Evolutionary conservation across 2,329 filamentous ascomycete species (phyloP).

Genomic region (Fusarium buharicum): DNA sequence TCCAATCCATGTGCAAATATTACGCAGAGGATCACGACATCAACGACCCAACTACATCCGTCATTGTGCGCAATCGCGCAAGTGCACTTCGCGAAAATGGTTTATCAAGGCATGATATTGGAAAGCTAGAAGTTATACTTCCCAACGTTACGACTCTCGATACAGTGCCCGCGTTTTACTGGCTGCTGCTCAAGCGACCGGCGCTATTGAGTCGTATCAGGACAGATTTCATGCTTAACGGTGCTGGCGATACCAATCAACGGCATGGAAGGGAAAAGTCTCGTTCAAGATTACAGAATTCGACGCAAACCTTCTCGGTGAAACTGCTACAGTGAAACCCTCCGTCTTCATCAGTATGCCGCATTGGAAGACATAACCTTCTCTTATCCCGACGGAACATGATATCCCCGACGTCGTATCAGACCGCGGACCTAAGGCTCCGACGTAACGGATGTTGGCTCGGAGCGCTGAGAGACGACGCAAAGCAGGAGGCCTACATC

Average conservation of each 20-base stretch:
- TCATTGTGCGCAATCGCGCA: slow-evolving; percentile 47
- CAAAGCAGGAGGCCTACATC: slow-evolving; percentile 46
- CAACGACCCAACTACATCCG: slow-evolving; percentile 41
- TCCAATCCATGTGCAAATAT: slow-evolving; percentile 48
- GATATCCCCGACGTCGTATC: too few relatives aligned
- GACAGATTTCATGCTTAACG: slow-evolving; percentile 34
- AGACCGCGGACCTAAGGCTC: slow-evolving; percentile 46
- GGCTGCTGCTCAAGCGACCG: slow-evolving; percentile 47
- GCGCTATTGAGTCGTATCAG: slow-evolving; percentile 36
- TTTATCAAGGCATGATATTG: slow-evolving; percentile 45
- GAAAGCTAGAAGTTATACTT: slow-evolving; percentile 47
- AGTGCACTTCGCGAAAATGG: slow-evolving; percentile 44
- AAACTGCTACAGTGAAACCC: slow-evolving; percentile 57
- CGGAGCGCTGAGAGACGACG: slow-evolving; percentile 38
- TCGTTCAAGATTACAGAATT: slow-evolving; percentile 53
- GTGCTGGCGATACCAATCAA: background rate
- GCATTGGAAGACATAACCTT: slow-evolving; percentile 56
- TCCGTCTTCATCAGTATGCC: slow-evolving; percentile 55
- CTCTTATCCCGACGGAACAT: slow-evolving; percentile 34
- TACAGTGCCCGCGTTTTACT: slow-evolving; percentile 53
- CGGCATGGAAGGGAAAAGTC: slow-evolving; percentile 4
- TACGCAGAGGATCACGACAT: slow-evolving; percentile 46
- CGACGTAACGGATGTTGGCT: slow-evolving; percentile 35
- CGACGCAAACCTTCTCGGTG: slow-evolving; percentile 53
- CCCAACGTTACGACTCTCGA: slow-evolving; percentile 48